Conservation (phyloP, 176 grass and related monocot genomes). For the Tuctoria greenei region DNA sequence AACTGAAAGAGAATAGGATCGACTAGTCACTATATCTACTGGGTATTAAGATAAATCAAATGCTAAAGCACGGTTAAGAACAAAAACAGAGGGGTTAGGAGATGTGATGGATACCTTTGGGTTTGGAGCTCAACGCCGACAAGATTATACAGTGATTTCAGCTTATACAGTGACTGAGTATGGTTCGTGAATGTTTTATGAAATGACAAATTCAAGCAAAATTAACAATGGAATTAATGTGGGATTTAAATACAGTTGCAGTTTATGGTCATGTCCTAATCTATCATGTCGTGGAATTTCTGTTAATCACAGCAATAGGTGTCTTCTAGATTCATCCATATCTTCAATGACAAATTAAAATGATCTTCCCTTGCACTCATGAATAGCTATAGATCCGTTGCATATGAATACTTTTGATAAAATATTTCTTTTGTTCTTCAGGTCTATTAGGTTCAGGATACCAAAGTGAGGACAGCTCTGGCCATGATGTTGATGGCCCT, state of each 20-base stretch:
- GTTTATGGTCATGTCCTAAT: neutral
- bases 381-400: neutral
- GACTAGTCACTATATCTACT: no score
- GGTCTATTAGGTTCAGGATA: slow-evolving; percentile 70
- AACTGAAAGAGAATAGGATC: no score
- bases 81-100: no score
- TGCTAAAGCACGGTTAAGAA: no score
- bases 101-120: no score
- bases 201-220: neutral
- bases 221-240: neutral
- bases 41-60: no score
- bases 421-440: neutral
- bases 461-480: slow-evolving; percentile 81
- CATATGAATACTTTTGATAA: neutral
- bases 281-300: neutral
- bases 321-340: neutral
- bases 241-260: neutral
- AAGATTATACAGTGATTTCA: no score
- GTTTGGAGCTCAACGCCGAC: no score
- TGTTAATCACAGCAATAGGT: neutral
- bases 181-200: neutral
- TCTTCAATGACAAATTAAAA: neutral
- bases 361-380: neutral
- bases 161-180: neutral
- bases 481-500: slow-evolving; percentile 57